Evolutionary conservation across 345 rosid species (phyloP).

Genomic region (Bruguiera sexangula): DNA sequence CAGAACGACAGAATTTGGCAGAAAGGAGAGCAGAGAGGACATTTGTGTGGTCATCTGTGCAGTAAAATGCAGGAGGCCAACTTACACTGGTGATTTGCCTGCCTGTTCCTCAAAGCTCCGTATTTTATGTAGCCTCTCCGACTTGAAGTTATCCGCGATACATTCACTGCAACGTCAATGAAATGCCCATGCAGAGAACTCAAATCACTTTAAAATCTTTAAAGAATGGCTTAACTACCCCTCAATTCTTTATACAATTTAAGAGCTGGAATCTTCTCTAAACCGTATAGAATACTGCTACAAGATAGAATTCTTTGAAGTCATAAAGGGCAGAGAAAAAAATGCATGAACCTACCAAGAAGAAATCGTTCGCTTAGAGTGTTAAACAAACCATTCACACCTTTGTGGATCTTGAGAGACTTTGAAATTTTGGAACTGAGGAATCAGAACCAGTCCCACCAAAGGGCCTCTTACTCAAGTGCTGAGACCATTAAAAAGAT

Average conservation of each 20-base stretch:
- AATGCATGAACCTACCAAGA: no score
- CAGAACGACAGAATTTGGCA: conserved; percentile 5
- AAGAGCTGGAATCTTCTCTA: no score
- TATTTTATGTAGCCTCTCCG: not conserved
- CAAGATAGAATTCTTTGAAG: no score
- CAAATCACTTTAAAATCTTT: not conserved
- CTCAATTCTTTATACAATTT: not conserved
- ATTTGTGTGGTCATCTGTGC: not conserved
- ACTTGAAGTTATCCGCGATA: not conserved
- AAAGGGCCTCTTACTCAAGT: no score
- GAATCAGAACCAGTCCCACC: no score
- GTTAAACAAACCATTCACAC: no score
- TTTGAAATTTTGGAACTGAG: no score
- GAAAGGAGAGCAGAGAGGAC: not conserved
- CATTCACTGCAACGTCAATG: not conserved
- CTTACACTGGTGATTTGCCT: not conserved
- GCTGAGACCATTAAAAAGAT: no score
- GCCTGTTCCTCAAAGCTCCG: not conserved
- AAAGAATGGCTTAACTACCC: not conserved
- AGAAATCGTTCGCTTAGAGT: no score
- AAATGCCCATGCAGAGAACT: not conserved
- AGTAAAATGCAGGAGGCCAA: not conserved
- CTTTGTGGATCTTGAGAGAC: no score
- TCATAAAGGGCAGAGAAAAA: no score
- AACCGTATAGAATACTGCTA: no score